Percentiles rank a stretch among this genome's conserved stretches.
Evolutionary conservation across 306 rosid genomes (phyloP).

Genomic region (Citrullus amarus): DNA sequence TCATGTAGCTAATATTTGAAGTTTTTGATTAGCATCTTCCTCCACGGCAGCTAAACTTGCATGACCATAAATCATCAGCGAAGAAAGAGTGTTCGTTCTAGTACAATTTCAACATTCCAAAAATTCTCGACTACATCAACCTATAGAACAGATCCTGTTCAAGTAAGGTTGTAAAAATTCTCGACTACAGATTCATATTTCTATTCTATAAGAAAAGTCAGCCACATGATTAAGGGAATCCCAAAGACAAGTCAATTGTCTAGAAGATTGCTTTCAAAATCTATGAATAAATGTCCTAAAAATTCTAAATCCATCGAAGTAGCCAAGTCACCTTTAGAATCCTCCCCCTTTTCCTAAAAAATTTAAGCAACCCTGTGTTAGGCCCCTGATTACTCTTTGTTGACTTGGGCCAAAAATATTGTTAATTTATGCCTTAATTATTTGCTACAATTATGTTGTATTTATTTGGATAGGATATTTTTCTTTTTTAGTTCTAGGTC

Average conservation of each 20-base stretch:
- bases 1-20: neutral
- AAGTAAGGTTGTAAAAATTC: neutral
- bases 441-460: too few species aligned
- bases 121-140: too few species aligned
- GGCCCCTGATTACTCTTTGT: too few species aligned
- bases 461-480: too few species aligned
- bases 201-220: neutral
- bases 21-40: neutral
- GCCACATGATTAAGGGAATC: neutral
- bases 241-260: neutral
- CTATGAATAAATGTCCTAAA: neutral
- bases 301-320: neutral
- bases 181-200: neutral
- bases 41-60: neutral
- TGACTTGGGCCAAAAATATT: too few species aligned
- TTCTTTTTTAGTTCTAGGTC: too few species aligned
- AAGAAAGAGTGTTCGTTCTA: neutral
- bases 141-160: too few species aligned
- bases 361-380: neutral
- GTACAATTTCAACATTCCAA: neutral
- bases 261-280: neutral
- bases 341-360: neutral
- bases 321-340: neutral
- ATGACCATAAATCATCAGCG: neutral
- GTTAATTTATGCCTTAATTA: too few species aligned